Evolutionary conservation across 2,329 filamentous ascomycete species (phyloP).

Genomic region (Trichoderma citrinoviride): DNA sequence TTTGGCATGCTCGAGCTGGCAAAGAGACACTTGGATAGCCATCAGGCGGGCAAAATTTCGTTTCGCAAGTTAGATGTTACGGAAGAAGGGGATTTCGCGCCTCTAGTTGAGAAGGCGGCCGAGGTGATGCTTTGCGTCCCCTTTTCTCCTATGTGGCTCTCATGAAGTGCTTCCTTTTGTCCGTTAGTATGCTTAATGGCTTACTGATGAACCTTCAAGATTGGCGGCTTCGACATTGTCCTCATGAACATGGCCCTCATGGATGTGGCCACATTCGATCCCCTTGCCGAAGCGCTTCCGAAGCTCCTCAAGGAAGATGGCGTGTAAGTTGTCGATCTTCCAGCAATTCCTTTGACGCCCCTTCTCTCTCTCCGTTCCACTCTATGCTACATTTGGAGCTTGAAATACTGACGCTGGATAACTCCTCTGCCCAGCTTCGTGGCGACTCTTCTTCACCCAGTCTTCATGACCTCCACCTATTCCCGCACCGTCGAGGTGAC

Average conservation of each 20-base stretch:
- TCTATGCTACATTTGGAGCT: too few relatives aligned
- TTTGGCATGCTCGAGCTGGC: constrained; percentile 42
- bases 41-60: constrained; percentile 26
- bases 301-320: constrained; percentile 41
- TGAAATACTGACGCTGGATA: not conserved
- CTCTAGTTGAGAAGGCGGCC: constrained; percentile 16
- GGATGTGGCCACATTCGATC: constrained; percentile 45
- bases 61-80: constrained; percentile 42
- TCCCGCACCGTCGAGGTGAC: constrained; percentile 40
- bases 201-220: constrained; percentile 24
- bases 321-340: constrained; percentile 36
- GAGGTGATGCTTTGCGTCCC: constrained; percentile 12
- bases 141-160: too few relatives aligned
- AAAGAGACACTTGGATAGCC: not conserved
- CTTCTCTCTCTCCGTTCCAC: not conserved
- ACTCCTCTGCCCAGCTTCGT: constrained; percentile 37
- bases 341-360: too few relatives aligned
- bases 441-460: constrained; percentile 48
- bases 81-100: constrained; percentile 24
- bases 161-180: too few relatives aligned
- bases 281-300: constrained; percentile 42
- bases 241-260: constrained; percentile 51
- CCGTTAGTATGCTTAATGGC: not conserved
- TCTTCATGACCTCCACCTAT: constrained; percentile 47
- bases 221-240: constrained; percentile 41